Percentiles rank a stretch among this genome's conserved stretches.
These are phyloP conservation scores for Meyerozyma sp. DNA, from an alignment of 1,139 yeast species.

Conservation along the genomic window DNA sequence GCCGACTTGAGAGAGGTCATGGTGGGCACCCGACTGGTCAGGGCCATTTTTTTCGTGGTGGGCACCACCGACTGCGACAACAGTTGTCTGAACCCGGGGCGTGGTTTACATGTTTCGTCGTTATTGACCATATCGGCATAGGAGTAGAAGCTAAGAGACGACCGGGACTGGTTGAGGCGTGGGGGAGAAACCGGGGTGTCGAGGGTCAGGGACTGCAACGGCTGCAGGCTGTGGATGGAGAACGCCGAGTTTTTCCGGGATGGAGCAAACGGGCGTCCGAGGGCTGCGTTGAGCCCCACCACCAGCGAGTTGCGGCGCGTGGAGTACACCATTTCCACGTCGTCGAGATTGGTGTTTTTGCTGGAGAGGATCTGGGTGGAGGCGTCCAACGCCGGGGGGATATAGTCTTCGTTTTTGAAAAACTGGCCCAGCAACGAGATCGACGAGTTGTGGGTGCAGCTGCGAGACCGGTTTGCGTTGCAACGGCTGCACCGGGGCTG, in stretches of 20 bases:
- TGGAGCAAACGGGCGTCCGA: constrained; percentile 41
- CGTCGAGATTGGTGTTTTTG: constrained; percentile 52
- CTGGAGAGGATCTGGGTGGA: constrained; percentile 61
- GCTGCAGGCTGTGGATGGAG: constrained; percentile 21
- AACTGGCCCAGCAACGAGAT: constrained; percentile 21
- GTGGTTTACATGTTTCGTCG: constrained; percentile 59
- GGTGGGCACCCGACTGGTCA: neutral
- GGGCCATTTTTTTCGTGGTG: constrained; percentile 7
- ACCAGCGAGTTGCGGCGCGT: constrained; percentile 60
- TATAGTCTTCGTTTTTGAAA: constrained; percentile 51
- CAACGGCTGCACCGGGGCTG: constrained; percentile 12
- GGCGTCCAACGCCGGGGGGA: constrained; percentile 83
- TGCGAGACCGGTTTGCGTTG: constrained; percentile 13
- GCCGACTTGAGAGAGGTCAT: neutral
- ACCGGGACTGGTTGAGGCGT: constrained; percentile 34
- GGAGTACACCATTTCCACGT: constrained; percentile 64
- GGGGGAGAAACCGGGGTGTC: constrained; percentile 32
- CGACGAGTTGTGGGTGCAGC: constrained; percentile 24
- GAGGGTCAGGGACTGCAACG: constrained; percentile 10
- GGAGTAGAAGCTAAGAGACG: constrained; percentile 65
- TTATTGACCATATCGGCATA: constrained; percentile 73
- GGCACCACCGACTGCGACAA: constrained; percentile 28
- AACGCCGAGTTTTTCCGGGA: constrained; percentile 38
- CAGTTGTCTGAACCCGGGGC: constrained; percentile 38
- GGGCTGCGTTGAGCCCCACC: constrained; percentile 54